These are phyloP conservation scores for Pseudotulostoma volvatum DNA, from an alignment of 495 filamentous ascomycete genomes.

Conservation along the genomic window DNA sequence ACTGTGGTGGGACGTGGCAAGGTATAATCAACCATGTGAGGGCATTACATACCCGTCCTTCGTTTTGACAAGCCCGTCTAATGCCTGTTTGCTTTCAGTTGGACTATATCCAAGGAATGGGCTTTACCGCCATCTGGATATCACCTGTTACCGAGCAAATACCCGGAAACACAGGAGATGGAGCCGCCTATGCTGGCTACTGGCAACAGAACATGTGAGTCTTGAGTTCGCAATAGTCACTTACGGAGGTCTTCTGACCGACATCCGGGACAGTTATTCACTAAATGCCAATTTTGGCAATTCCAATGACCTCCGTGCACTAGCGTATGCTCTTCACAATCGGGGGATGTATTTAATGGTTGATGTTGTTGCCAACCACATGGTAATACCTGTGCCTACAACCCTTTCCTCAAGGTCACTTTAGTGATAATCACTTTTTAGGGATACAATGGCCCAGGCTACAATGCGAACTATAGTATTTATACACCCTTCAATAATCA, in stretches of 20 bases:
- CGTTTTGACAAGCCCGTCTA: no score
- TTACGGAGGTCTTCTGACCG: no score
- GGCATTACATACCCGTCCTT: no score
- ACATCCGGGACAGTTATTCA: slow-evolving; percentile 24
- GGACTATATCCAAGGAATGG: slow-evolving; percentile 51
- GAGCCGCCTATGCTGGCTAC: slow-evolving; percentile 55
- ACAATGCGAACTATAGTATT: slow-evolving; percentile 40
- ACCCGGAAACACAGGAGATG: slow-evolving; percentile 32
- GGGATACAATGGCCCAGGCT: slow-evolving; percentile 39
- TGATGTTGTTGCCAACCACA: slow-evolving; percentile 65
- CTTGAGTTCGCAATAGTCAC: no score
- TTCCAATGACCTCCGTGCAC: slow-evolving; percentile 42
- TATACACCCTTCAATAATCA: slow-evolving; percentile 49
- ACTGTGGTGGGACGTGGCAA: slow-evolving; percentile 63
- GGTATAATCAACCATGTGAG: slow-evolving; percentile 55
- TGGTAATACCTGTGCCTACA: no score
- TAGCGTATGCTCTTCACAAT: slow-evolving; percentile 42
- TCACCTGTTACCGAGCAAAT: slow-evolving; percentile 54
- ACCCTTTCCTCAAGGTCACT: no score
- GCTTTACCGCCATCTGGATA: slow-evolving; percentile 78
- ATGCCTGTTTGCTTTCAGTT: no score
- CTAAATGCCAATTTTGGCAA: slow-evolving; percentile 54
- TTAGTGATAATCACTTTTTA: no score
- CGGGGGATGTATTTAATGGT: slow-evolving; percentile 63
- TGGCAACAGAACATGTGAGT: slow-evolving; percentile 51